phyloP scores from a whole-genome alignment of 2,329 filamentous ascomycete species.

The Colletotrichum tropicicola region DNA sequence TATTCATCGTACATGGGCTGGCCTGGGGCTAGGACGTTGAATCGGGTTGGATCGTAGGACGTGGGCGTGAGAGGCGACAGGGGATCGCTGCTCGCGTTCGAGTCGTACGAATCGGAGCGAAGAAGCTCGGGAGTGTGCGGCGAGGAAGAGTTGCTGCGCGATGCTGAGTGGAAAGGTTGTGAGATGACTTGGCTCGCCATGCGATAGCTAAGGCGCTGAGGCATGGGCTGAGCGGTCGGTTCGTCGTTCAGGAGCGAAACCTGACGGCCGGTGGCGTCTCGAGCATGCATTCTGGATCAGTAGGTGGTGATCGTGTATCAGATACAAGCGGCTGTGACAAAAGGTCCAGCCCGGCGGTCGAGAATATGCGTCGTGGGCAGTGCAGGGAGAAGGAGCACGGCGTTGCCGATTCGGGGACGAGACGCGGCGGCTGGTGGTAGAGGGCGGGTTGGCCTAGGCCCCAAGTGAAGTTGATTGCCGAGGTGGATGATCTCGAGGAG shows the following conservation, averaged over 20 bases:
- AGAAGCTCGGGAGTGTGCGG: constrained; percentile 65
- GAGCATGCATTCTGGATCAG: constrained; percentile 56
- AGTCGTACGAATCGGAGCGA: constrained; percentile 70
- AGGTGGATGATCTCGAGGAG: not conserved
- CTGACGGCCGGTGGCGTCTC: constrained; percentile 64
- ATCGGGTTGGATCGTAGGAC: constrained; percentile 52
- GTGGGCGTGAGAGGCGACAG: constrained; percentile 65
- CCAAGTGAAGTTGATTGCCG: not conserved
- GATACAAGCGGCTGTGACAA: not conserved
- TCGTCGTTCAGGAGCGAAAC: constrained; percentile 71
- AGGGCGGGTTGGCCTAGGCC: not conserved
- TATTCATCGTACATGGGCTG: constrained; percentile 36
- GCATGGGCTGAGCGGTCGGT: constrained; percentile 20
- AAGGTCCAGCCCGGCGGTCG: not conserved
- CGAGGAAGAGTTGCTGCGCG: constrained; percentile 54
- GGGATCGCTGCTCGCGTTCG: constrained; percentile 62
- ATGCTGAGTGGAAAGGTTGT: constrained; percentile 43
- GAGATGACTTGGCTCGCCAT: constrained; percentile 43
- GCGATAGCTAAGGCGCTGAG: constrained; percentile 41
- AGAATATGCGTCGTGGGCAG: too few relatives aligned
- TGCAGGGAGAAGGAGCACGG: too few relatives aligned
- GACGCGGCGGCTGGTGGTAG: too few relatives aligned
- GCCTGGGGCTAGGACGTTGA: constrained; percentile 39
- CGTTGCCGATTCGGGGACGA: too few relatives aligned
- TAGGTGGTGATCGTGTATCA: not conserved